phyloP scores from a whole-genome alignment of 345 rosid genomes.

The Salix exigua region DNA sequence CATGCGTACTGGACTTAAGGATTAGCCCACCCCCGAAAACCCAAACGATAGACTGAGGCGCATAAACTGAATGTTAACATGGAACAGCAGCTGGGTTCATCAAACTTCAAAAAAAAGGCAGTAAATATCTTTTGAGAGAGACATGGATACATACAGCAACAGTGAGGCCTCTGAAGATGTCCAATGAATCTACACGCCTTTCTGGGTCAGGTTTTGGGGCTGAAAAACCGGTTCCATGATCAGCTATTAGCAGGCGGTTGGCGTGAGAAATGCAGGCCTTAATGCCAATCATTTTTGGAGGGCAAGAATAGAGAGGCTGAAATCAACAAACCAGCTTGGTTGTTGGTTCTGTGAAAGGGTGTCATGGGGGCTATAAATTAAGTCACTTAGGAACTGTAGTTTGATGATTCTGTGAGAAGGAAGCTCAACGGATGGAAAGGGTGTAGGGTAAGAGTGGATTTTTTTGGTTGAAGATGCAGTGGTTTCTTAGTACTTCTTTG shows the following conservation, averaged over 20 bases:
- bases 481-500: neutral
- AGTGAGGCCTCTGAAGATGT: slow-evolving; percentile 86
- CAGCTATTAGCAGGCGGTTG: slow-evolving; percentile 31
- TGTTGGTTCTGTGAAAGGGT: neutral
- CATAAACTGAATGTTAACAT: neutral
- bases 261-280: slow-evolving; percentile 30
- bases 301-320: neutral
- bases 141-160: slow-evolving; percentile 51
- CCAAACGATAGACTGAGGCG: no score
- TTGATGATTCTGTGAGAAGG: neutral
- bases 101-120: neutral
- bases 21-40: neutral
- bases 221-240: slow-evolving; percentile 27
- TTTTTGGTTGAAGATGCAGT: neutral
- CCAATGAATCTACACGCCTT: slow-evolving; percentile 65
- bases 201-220: slow-evolving; percentile 18
- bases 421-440: neutral
- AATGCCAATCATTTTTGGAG: slow-evolving; percentile 47
- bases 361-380: neutral
- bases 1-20: accelerated
- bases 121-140: neutral
- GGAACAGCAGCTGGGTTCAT: neutral
- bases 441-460: neutral
- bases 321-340: neutral
- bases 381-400: neutral